Base-by-base conservation (phyloP, 2,329 filamentous ascomycete species). In the Ceratocystis harringtonii region DNA sequence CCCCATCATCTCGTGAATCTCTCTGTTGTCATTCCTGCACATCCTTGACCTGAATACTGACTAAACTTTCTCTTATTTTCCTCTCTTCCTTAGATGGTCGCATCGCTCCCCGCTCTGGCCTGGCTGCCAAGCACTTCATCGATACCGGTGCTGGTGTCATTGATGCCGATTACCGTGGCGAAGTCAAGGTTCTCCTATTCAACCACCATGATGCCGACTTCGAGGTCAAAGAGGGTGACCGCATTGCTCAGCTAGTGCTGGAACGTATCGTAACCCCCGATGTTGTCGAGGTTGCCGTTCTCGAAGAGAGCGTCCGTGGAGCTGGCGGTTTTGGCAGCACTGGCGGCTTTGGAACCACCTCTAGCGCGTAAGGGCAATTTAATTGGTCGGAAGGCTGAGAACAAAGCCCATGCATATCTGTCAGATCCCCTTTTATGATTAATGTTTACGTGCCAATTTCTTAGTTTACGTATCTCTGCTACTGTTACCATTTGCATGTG, bases 131-230 rank as follows among this genome's bases (percentile, higher is more conserved):
- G 79, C 85, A 97, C 78, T 94, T 92, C 77, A 97, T 99, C 74
- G 91, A 96, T 75, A 94, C 89, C 0, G 91, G 95, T 68, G 94
- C 94, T 0, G 94, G 94, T 65, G 94, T 99, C 69, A 97, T 99
- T 71, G 94, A 99, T 75, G 92, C 92, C 43, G 94, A 99, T 76
- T 99, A 99, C 79, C 84, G 94, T 44, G 94, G 94, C 22, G 89
- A 89, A 70, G 87, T 99, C 72, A 96, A 95, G 80, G 88, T 99
- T 30, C 81, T 99, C 70, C 83, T 99, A 63, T 97, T 97, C 76
- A 99, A 99, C 78, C 87, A 95, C 75, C 82, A 82, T 63, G 91
- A 96, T 62, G 77, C 78, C 50, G 91, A 96, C 74, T 97, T 95
- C 73, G 80, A 77, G 69, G 80, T 99, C 70, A 87, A 87, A 72